These are phyloP conservation scores for Flueggea neowawraea DNA, from an alignment of 441 rosid genomes.

Conservation along the genomic window DNA sequence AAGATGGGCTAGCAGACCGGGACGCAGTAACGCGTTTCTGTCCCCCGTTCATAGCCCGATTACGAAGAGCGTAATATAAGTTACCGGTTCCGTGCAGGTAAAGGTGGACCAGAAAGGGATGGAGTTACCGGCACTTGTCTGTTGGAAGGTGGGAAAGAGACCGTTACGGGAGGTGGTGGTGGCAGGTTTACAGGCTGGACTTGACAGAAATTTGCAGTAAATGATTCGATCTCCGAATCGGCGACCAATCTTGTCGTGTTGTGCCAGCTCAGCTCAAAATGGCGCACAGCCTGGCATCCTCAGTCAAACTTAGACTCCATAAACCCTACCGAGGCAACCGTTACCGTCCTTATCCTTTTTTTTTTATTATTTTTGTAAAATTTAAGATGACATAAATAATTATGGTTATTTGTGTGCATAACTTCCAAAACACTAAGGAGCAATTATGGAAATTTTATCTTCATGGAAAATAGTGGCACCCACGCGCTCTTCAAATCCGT, in stretches of 20 bases:
- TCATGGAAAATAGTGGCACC: no score
- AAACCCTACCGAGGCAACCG: slow-evolving; percentile 51
- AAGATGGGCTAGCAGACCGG: no score
- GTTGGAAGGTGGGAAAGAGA: slow-evolving; percentile 10
- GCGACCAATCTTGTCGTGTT: slow-evolving; percentile 78
- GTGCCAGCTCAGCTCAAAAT: slow-evolving; percentile 49
- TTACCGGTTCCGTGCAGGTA: slow-evolving; percentile 44
- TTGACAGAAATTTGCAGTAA: slow-evolving; percentile 30
- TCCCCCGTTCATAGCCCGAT: no score
- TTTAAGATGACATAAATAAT: not conserved
- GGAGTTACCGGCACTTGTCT: slow-evolving; percentile 23
- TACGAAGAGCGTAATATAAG: not conserved
- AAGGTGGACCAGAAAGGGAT: not conserved
- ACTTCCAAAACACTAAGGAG: slow-evolving; percentile 39
- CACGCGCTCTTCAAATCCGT: no score
- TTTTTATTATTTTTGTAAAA: not conserved
- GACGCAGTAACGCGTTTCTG: no score
- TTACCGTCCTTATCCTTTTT: slow-evolving; percentile 45
- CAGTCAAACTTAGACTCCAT: slow-evolving; percentile 50
- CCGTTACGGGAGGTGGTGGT: slow-evolving; percentile 28
- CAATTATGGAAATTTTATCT: no score
- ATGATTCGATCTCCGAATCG: slow-evolving; percentile 62
- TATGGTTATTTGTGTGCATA: slow-evolving; percentile 40
- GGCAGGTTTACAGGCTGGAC: slow-evolving; percentile 64
- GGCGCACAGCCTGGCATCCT: slow-evolving; percentile 68